Evolutionary conservation across 495 filamentous ascomycete species (phyloP), one percentile per base, ranked within the genome.

Genomic region (Jackrogersella multiformis): DNA sequence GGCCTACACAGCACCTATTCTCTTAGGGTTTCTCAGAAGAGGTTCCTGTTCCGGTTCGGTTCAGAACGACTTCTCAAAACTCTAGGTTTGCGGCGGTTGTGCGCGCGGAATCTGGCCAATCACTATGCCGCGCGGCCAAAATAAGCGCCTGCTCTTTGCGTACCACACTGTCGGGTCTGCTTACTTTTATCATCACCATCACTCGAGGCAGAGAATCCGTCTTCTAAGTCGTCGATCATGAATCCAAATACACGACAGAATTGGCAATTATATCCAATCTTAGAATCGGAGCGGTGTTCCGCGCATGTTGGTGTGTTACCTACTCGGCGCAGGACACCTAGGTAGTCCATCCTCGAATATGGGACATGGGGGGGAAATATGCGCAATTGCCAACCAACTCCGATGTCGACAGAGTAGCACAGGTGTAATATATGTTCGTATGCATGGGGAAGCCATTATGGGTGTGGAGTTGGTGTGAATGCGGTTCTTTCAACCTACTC

Each of bases 141-240:
- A 61, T 69, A 69, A 65, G 66, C 67, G 67, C 61, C 52, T 60
- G 36, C 42, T 44, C 39, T 30, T 41, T 28, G 35, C 56, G 61
- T 62, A 24, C 61, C 61, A 65, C 16, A 53, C 18, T 41, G 53
- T 42, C 52, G 67, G 67, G 67, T 57, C 61, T 35, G 46, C 38
- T 24, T 51, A 41, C 41, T 21, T 65, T 36, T 41, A 39, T 44
- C 55, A 53, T 52, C 32, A 45, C 20, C 20, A 36, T 49, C 23
- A 28, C 16, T 26, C 15, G 7, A 39, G 42, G 38, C 18, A 45
- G 30, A 20, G 32, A 23, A 10, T 36, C 13, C 20, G 23, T 44
- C 32, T 44, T 30, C 8, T 26, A 54, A 36, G 16, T 2, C 18
- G 18, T 52, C 36, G 23, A 41, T 48, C 30, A 30, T 54, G 23